Evolutionary conservation across 495 filamentous ascomycete genomes (phyloP), one percentile per base, ranked within the genome.

Genomic region (Penicillium egyptiacum): DNA sequence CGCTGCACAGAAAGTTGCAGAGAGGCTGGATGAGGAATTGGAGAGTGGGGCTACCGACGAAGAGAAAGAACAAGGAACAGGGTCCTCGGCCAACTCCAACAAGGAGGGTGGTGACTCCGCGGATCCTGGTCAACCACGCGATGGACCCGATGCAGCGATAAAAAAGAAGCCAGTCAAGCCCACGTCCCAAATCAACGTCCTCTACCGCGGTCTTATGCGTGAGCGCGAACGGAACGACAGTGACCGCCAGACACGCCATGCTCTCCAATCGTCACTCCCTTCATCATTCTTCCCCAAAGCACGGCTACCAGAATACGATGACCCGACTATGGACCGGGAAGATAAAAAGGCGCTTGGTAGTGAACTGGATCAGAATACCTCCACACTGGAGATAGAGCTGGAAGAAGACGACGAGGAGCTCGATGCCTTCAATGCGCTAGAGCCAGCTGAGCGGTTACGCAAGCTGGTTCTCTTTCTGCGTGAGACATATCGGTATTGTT

Each of bases 361-460:
- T 3, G 25, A 56, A 79, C 51, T 72, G 41, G 71, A 77, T 41
- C 59, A 76, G 55, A 74, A 73, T 31, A 58, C 49, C 45, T 72
- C 64, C 7, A 49, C 74, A 0, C 65, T 81, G 5, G 86, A 86
- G 17, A 86, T 91, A 56, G 88, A 94, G 44, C 56, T 89, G 6
- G 89, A 93, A 37, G 88, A 91, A 49, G 91, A 94, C 51, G 94
- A 98, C 66, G 67, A 79, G 2, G 90, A 96, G 67, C 65, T 99
- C 46, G 87, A 91, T n/a, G 89, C 82, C 40, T 98, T 96, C 62
- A 86, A 91, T 61, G 80, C 79, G 5, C 71, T 92, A 5, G 79
- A 83, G 3, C 76, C 80, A 1, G 75, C 73, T 2, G 87, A 96
- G 61, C 81, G 80, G 58, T 67, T 97, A 50, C 66, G 74, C 12